Percentiles rank a stretch among this genome's conserved stretches.
These are phyloP conservation scores for Lentinula sp. DNA, from an alignment of 768 basidiomycete species.

Conservation along the genomic window DNA sequence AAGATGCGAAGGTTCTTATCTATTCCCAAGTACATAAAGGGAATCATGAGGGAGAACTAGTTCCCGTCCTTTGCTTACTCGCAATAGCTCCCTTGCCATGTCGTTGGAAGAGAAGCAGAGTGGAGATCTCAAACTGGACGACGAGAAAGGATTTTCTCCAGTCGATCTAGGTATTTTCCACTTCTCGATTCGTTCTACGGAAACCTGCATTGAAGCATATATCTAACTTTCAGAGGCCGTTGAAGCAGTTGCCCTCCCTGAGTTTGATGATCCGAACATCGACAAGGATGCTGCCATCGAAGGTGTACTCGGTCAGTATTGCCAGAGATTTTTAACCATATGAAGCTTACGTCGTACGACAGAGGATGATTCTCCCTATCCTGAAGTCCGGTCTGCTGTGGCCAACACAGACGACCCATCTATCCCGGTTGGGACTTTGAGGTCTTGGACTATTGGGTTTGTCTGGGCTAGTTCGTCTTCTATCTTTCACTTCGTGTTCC, in stretches of 20 bases:
- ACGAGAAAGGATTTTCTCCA: conserved; percentile 1
- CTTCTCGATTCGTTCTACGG: not conserved
- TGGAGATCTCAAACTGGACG: not conserved
- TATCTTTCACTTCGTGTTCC: not conserved
- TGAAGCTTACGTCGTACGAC: not conserved
- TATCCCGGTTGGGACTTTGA: conserved; percentile 41
- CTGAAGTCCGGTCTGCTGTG: conserved; percentile 50
- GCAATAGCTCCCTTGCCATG: conserved; percentile 4
- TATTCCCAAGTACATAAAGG: not conserved
- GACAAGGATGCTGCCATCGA: conserved; percentile 16
- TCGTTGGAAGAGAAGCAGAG: conserved; percentile 6
- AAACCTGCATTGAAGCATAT: not conserved
- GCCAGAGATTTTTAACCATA: not conserved
- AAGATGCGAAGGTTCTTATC: conserved; percentile 2
- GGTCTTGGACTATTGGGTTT: conserved; percentile 52
- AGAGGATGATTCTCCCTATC: conserved; percentile 51
- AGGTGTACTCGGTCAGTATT: conserved; percentile 15
- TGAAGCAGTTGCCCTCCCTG: conserved; percentile 10
- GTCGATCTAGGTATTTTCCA: not conserved
- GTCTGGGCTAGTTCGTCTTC: conserved; percentile 27
- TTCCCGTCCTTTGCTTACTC: conserved; percentile 1
- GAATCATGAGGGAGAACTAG: not conserved
- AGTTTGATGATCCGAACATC: conserved; percentile 27
- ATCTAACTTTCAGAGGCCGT: conserved; percentile 4
- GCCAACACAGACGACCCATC: conserved; percentile 48